Evolutionary conservation across 2,329 filamentous ascomycete genomes (phyloP).

Genomic region (Venturia nashicola): DNA sequence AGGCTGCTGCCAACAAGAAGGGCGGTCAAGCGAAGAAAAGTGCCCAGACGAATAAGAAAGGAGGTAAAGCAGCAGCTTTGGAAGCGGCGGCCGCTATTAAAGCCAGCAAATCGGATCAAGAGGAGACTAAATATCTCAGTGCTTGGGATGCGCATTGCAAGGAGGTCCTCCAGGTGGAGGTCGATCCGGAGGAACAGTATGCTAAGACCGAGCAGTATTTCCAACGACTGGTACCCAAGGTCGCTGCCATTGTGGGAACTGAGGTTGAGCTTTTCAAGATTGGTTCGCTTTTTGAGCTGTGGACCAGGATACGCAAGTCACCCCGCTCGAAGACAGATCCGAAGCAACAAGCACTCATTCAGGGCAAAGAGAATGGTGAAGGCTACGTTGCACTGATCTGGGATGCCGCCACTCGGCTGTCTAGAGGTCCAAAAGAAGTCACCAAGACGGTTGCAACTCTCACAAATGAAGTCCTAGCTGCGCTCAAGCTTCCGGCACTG

Average conservation of each 20-base stretch:
- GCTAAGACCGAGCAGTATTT: slow-evolving; percentile 4
- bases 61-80: slow-evolving; percentile 9
- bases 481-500: slow-evolving; percentile 26
- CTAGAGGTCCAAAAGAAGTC: neutral
- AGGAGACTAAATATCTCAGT: neutral
- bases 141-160: slow-evolving; percentile 7
- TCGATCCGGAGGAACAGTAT: neutral
- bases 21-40: slow-evolving; percentile 4
- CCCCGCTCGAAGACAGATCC: neutral
- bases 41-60: slow-evolving; percentile 6
- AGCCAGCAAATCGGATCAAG: neutral
- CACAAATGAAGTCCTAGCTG: slow-evolving; percentile 10
- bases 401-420: neutral
- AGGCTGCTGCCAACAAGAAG: neutral
- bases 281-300: neutral
- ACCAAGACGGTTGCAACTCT: neutral
- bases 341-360: neutral
- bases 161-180: neutral
- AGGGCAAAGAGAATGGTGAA: slow-evolving; percentile 1
- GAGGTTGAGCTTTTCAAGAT: slow-evolving; percentile 9
- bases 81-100: slow-evolving; percentile 9
- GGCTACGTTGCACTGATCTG: slow-evolving; percentile 6
- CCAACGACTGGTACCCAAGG: neutral
- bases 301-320: neutral
- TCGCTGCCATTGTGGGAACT: neutral